A percentile compares a stretch with the other conserved stretches of the same genome.
Evolutionary conservation across 2,329 filamentous ascomycete genomes (phyloP).

Genomic region (Penicillium aurantiogriseum): DNA sequence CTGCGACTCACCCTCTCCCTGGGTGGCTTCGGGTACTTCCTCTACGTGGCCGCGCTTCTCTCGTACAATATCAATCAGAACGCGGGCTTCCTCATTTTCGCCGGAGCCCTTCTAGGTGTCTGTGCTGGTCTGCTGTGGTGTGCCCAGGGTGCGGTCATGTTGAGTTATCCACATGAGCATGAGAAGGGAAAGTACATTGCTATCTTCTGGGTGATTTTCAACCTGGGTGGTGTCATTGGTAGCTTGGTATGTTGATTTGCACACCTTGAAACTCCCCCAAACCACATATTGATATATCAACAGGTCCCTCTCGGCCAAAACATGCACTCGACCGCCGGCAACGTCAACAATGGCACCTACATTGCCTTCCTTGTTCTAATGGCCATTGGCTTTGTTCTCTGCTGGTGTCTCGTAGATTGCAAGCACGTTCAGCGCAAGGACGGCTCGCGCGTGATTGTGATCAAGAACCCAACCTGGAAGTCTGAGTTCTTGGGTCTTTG

Average conservation of each 20-base stretch:
- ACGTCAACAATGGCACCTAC: conserved; percentile 71
- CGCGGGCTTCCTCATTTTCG: conserved; percentile 49
- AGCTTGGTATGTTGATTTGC: conserved; percentile 54
- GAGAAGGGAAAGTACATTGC: conserved; percentile 87
- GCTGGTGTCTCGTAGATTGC: conserved; percentile 69
- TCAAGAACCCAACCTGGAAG: conserved; percentile 87
- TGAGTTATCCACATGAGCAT: conserved; percentile 79
- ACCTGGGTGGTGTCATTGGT: conserved; percentile 84
- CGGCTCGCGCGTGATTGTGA: conserved; percentile 76
- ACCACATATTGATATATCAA: conserved; percentile 3
- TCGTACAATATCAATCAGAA: conserved; percentile 53
- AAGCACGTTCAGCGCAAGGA: conserved; percentile 71
- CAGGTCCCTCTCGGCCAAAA: conserved; percentile 49
- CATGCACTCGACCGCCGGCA: conserved; percentile 41
- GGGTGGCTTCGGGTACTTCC: conserved; percentile 49
- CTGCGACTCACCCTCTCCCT: conserved; percentile 45
- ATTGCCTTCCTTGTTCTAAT: conserved; percentile 85
- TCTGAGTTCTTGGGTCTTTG: conserved; percentile 74
- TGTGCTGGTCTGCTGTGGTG: conserved; percentile 53
- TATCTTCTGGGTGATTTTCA: conserved; percentile 95
- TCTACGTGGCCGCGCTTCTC: conserved; percentile 51
- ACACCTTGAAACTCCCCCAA: background rate
- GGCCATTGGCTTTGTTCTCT: conserved; percentile 66
- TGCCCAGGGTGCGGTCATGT: conserved; percentile 56
- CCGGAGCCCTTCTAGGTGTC: conserved; percentile 50